Conservation (phyloP, 805 yeast genomes). For the Metschnikowia bowlesiae region DNA sequence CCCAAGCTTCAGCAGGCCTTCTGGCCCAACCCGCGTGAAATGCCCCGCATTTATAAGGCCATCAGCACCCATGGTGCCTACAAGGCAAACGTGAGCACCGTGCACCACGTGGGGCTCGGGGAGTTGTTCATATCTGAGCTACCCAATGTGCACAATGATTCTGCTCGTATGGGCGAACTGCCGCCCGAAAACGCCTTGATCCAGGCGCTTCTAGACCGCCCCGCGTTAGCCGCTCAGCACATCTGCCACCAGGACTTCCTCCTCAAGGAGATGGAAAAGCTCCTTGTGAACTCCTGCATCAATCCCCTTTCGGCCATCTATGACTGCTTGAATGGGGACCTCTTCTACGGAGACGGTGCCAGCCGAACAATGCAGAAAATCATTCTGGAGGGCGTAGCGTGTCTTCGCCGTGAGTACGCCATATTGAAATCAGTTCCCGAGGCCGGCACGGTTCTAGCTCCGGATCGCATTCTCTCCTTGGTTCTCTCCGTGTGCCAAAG, state of each 20-base stretch:
- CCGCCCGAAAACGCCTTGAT: conserved; percentile 9
- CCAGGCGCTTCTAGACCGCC: conserved; percentile 20
- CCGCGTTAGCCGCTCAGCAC: conserved; percentile 23
- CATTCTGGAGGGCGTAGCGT: conserved; percentile 42
- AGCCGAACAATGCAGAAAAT: conserved; percentile 35
- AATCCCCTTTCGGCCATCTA: conserved; percentile 78
- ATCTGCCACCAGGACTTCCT: conserved; percentile 42
- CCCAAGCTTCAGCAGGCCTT: conserved; percentile 46
- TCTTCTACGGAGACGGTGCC: conserved; percentile 40
- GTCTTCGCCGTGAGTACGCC: conserved; percentile 32
- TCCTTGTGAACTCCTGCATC: conserved; percentile 75
- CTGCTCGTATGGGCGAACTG: conserved; percentile 10
- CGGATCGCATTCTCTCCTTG: conserved; percentile 33
- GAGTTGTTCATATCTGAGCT: conserved; percentile 54
- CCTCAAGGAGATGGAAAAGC: conserved; percentile 64
- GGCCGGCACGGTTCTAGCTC: conserved; percentile 26
- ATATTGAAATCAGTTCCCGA: conserved; percentile 26
- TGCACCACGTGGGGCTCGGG: conserved; percentile 70
- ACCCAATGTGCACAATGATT: conserved; percentile 31
- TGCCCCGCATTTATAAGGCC: conserved; percentile 68
- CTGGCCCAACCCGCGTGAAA: conserved; percentile 45
- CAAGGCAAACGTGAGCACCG: conserved; percentile 30
- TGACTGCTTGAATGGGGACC: conserved; percentile 74
- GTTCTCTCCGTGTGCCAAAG: conserved; percentile 27
- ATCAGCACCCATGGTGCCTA: conserved; percentile 83